These are phyloP conservation scores for Irpex rosettiformis DNA, from an alignment of 1,284 basidiomycete species.

Conservation along the genomic window DNA sequence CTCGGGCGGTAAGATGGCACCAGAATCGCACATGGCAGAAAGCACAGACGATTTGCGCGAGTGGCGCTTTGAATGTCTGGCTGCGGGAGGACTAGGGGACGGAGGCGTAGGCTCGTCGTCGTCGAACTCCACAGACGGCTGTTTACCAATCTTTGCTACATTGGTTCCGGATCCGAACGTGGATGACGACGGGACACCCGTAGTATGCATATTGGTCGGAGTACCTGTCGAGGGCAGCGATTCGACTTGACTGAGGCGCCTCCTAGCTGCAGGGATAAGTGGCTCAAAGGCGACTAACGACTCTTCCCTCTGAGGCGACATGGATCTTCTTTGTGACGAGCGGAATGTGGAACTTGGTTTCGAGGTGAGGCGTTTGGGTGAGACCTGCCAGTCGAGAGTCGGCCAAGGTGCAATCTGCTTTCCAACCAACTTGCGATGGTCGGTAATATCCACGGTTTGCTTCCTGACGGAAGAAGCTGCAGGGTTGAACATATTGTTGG, in stretches of 20 bases:
- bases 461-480: slow-evolving; percentile 16
- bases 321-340: slow-evolving; percentile 47
- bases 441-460: slow-evolving; percentile 14
- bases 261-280: slow-evolving; percentile 43
- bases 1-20: slow-evolving; percentile 44
- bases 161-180: slow-evolving; percentile 45
- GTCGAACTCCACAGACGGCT: slow-evolving; percentile 14
- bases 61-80: slow-evolving; percentile 37
- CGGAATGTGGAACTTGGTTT: slow-evolving; percentile 20
- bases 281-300: slow-evolving; percentile 55
- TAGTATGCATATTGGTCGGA: slow-evolving; percentile 8
- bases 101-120: slow-evolving; percentile 26
- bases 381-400: slow-evolving; percentile 43
- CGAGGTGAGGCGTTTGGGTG: slow-evolving; percentile 37
- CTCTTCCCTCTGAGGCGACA: slow-evolving; percentile 46
- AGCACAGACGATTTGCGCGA: slow-evolving; percentile 36
- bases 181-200: slow-evolving; percentile 21
- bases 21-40: slow-evolving; percentile 24
- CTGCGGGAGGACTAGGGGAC: slow-evolving; percentile 34
- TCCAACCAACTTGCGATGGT: slow-evolving; percentile 35
- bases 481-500: slow-evolving; percentile 6
- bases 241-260: slow-evolving; percentile 18
- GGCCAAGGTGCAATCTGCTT: slow-evolving; percentile 67
- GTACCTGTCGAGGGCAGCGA: slow-evolving; percentile 16
- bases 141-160: slow-evolving; percentile 30